Evolutionary conservation across 495 filamentous ascomycete genomes (phyloP).

Genomic region (Penicillium pulvis): DNA sequence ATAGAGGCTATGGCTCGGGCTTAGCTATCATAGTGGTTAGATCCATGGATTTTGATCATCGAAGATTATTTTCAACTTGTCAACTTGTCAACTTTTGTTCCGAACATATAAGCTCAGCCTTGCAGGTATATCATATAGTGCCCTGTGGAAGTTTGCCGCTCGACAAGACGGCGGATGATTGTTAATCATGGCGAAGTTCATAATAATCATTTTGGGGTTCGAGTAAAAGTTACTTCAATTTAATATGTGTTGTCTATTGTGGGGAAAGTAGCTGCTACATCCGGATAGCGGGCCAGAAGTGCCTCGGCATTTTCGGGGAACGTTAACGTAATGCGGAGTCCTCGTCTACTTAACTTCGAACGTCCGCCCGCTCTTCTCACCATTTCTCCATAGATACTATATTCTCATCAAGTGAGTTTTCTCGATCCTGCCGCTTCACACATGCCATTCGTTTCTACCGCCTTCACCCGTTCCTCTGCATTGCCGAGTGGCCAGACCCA

Average conservation of each 20-base stretch:
- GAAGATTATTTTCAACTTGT: no score
- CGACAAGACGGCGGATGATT: no score
- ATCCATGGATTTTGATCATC: no score
- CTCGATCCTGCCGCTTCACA: no score
- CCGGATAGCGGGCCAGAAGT: constrained; percentile 15
- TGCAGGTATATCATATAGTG: not conserved
- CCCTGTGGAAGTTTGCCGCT: no score
- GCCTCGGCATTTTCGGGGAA: constrained; percentile 33
- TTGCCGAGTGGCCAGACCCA: constrained; percentile 6
- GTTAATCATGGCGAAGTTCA: no score
- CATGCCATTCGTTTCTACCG: no score
- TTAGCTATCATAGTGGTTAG: not conserved
- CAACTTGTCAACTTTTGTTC: no score
- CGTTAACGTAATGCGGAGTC: constrained; percentile 22
- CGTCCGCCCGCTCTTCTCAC: not conserved
- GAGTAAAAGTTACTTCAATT: constrained; percentile 18
- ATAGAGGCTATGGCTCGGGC: not conserved
- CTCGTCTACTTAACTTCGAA: constrained; percentile 2
- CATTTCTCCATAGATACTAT: constrained; percentile 2
- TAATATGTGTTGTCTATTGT: not conserved
- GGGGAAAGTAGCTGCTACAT: not conserved
- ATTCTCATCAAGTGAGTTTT: constrained; percentile 22
- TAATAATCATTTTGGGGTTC: not conserved
- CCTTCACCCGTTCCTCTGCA: not conserved
- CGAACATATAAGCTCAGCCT: no score